Conservation (phyloP, 768 basidiomycete species). For the Hericium rajendrae region DNA sequence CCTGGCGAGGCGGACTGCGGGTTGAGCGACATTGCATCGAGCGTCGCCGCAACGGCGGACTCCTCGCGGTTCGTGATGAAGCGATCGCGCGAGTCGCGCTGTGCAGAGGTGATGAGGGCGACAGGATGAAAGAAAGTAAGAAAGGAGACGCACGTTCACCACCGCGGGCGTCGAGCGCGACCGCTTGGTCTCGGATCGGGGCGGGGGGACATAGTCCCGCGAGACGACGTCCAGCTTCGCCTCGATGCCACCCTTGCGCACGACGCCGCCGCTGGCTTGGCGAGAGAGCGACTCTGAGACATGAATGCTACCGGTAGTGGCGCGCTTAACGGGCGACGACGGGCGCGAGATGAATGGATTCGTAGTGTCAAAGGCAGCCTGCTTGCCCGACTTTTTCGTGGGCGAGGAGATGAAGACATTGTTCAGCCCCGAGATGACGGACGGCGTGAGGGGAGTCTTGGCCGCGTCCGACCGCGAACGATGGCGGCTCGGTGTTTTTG, state of each 20-base stretch:
- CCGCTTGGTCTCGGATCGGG: conserved; percentile 52
- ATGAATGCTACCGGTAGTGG: conserved; percentile 34
- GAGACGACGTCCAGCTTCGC: conserved; percentile 70
- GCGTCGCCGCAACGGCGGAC: conserved; percentile 48
- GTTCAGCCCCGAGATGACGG: conserved; percentile 30
- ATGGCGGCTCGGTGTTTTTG: conserved; percentile 38
- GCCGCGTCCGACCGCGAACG: conserved; percentile 38
- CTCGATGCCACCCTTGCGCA: conserved; percentile 70
- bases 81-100: conserved; percentile 51
- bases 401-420: conserved; percentile 25
- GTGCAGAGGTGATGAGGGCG: conserved; percentile 16
- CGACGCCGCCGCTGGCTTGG: conserved; percentile 59
- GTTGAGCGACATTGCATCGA: conserved; percentile 54
- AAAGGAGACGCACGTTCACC: conserved; percentile 5
- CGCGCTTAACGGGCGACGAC: conserved; percentile 57
- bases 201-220: conserved; percentile 63
- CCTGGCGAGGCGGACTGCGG: conserved; percentile 55
- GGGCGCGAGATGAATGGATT: conserved; percentile 60
- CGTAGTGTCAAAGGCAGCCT: conserved; percentile 34
- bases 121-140: neutral
- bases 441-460: conserved; percentile 39
- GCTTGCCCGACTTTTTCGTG: conserved; percentile 20
- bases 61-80: conserved; percentile 60
- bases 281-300: conserved; percentile 46
- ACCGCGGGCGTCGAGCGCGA: conserved; percentile 67